These are phyloP conservation scores for Ogataea angusta DNA, from an alignment of 805 yeast species.

Conservation along the genomic window DNA sequence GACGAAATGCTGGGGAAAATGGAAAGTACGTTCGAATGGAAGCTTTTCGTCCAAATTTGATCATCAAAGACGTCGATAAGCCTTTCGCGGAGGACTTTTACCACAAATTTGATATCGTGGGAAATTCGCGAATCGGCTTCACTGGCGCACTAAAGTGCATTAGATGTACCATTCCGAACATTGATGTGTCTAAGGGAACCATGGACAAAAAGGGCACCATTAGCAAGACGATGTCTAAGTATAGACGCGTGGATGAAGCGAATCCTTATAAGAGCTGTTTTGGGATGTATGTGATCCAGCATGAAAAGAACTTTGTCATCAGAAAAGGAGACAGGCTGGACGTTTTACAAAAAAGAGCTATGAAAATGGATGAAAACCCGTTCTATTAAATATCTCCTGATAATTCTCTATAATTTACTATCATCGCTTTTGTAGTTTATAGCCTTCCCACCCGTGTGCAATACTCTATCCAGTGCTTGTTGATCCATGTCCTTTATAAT, in stretches of 20 bases:
- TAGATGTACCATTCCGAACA: conserved; percentile 30
- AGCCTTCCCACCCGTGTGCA: conserved; percentile 24
- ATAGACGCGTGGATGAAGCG: conserved; percentile 30
- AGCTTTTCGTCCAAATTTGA: conserved; percentile 29
- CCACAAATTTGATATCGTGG: conserved; percentile 22
- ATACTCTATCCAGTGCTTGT: conserved; percentile 22
- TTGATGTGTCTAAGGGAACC: conserved; percentile 20
- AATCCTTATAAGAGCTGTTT: conserved; percentile 25
- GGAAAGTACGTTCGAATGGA: conserved; percentile 17
- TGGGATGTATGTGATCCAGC: conserved; percentile 29
- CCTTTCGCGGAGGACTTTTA: conserved; percentile 31
- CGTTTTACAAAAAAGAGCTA: conserved; percentile 16
- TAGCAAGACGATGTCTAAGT: conserved; percentile 25
- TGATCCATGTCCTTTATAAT: conserved; percentile 42
- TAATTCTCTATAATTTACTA: conserved; percentile 8
- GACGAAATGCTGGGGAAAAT: conserved; percentile 9
- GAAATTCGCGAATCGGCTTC: conserved; percentile 16
- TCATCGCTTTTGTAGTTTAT: conserved; percentile 9
- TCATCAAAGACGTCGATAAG: conserved; percentile 18
- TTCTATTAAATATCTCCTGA: conserved; percentile 6
- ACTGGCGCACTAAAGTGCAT: conserved; percentile 28
- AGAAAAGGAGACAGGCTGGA: conserved; percentile 27
- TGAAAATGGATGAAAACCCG: conserved; percentile 19
- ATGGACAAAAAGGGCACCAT: conserved; percentile 23
- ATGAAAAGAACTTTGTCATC: conserved; percentile 19